Evolutionary conservation across 257 asterid species (phyloP), one percentile per base, ranked within the genome.

Genomic region (Salvia splendens): DNA sequence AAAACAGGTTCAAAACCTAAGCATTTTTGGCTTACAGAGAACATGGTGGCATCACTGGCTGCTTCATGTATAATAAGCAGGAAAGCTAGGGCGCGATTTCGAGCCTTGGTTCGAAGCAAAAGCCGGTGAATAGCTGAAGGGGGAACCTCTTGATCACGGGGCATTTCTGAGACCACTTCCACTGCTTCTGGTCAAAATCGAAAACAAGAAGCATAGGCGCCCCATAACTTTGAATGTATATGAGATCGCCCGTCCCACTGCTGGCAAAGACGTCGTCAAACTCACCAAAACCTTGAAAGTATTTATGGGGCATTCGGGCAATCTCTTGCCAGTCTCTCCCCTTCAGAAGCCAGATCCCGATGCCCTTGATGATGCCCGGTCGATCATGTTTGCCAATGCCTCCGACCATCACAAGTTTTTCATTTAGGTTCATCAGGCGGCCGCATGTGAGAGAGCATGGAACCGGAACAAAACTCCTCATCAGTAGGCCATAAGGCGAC

Each of bases 101-200:
- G 65, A 88, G 90, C 58, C 90, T 87, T 1, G 99, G 97, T 42
- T 94, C 96, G 36, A 94, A 94, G 85, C 96, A 86, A 75, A 94
- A 94, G 42, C 97, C 99, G 11, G 88, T 84, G 66, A 94, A 94
- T 59, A 94, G 96, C 86, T 91, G 97, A 35, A 94, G 96, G 4
- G 96, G 97, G 71, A 94, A 94, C 80, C 85, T 84, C 76, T 94
- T 91, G 0, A 93, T 56, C 52, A 91, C 96, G 0, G 99, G 99
- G 73, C 90, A 91, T 73, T 91, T 94, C 77, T 83, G 89, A 1
- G 99, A 86, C 99, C 99, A 94, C 73, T 74, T 91, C 97, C 97
- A 87, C 30, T 75, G 85, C 79, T 80, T 94, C 69, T 38, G 84
- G n/a, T 73, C 70, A 58, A 87, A 54, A 38, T 94, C 84, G 16